Evolutionary conservation across 148 eudicot species (phyloP).

Genomic region (Camellia lanceoleosa): DNA sequence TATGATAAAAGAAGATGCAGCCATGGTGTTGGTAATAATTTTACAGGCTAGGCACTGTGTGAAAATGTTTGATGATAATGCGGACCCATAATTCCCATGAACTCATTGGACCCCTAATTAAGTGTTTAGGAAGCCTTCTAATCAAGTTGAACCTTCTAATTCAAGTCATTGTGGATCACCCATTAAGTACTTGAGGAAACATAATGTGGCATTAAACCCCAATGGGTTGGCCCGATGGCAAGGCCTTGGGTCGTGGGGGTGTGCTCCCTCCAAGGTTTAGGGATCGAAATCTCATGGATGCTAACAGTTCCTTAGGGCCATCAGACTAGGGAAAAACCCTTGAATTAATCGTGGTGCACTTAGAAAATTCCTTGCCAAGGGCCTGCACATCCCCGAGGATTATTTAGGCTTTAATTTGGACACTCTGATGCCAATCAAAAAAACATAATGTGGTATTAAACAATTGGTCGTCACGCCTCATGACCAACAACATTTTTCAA

Average conservation of each 20-base stretch:
- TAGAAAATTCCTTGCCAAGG: no score
- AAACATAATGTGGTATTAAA: not conserved
- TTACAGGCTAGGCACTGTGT: not conserved
- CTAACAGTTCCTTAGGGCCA: no score
- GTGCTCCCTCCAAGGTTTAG: no score
- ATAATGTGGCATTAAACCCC: not conserved
- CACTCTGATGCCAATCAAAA: no score
- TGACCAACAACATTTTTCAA: no score
- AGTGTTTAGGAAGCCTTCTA: not conserved
- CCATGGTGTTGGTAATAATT: not conserved
- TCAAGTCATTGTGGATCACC: not conserved
- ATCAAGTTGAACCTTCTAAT: not conserved
- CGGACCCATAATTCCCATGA: not conserved
- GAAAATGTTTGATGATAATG: not conserved
- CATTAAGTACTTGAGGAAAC: not conserved
- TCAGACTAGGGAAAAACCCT: no score
- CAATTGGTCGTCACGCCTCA: not conserved
- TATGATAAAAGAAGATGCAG: not conserved
- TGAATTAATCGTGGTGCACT: no score
- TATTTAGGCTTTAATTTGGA: no score
- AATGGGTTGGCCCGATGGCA: no score
- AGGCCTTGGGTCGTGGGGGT: no score
- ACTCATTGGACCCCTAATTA: slow-evolving; percentile 2
- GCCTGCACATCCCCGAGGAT: no score
- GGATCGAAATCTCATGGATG: no score